Base-by-base conservation (phyloP, 176 grass and related monocot genomes). In the Oryza coarctata region DNA sequence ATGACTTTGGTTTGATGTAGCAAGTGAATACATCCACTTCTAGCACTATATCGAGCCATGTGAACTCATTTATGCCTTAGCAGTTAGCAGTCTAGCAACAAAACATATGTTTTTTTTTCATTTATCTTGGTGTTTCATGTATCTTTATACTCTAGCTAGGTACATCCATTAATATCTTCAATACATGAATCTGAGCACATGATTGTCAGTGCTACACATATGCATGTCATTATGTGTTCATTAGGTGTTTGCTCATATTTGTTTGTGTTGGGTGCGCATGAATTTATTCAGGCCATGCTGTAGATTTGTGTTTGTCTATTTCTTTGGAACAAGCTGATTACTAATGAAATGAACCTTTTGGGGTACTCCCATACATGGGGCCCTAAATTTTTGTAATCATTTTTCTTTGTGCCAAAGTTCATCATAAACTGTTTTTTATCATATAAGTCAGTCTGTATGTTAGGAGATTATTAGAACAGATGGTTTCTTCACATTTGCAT, bases 161-260 rank as follows among this genome's bases (percentile, higher is more conserved):
- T 18, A 45, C 64, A 67, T n/a, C 20, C 20, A 68, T 45, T 62
- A 7, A 41, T 39, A 20, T 70, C 29, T 66, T 74, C 14, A 20
- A 41, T 73, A 27, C 29, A 49, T 77, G 33, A 27, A 73, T 70
- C 20, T 43, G 25, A 50, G 55, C 70, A 35, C 29, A 65, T 74
- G 57, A 58, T 84, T 29, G 22, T 84, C 28, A 71, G 65, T 78
- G 66, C 15, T 72, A 71, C 55, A 72, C 83, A 72, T 27, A 36
- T 28, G 36, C 34, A 70, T 78, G 13, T 12, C 8, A 78, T 12
- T 60, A 14, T 77, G 7, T 61, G 29, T 77, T 40, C 31, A 66
- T 12, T 73, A 35, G 45, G 57, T 33, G 4, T 55, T 58, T 63
- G 12, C 28, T 40, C 32, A 68, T 30, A 14, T 39, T 55, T 73